Evolutionary conservation across 345 rosid genomes (phyloP).

Genomic region (Anastatica hierochuntica): DNA sequence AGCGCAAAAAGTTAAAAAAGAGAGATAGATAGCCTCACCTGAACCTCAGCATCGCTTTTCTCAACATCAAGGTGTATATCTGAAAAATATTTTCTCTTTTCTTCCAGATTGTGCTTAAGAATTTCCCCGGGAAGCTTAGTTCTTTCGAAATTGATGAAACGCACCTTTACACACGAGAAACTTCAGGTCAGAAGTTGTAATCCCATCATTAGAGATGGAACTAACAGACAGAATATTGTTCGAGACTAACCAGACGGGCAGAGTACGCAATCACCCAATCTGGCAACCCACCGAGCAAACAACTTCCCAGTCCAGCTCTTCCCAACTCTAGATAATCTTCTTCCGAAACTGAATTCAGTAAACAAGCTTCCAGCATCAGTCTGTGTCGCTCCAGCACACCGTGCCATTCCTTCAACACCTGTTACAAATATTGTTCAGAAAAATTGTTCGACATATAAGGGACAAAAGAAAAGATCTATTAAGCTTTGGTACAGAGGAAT

Average conservation of each 20-base stretch:
- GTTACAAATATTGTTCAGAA: constrained; percentile 11
- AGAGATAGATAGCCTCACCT: constrained; percentile 42
- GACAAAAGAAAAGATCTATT: neutral
- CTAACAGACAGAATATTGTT: neutral
- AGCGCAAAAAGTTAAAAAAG: neutral
- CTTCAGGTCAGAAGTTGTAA: constrained; percentile 9
- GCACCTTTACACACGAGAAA: constrained; percentile 53
- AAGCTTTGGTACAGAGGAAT: constrained; percentile 1
- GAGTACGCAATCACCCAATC: constrained; percentile 92
- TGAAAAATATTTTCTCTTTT: constrained; percentile 70
- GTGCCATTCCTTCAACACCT: constrained; percentile 93
- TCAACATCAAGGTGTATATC: constrained; percentile 77
- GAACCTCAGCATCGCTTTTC: constrained; percentile 99
- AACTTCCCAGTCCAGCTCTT: constrained; percentile 95
- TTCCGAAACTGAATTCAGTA: constrained; percentile 66
- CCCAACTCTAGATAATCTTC: constrained; percentile 96
- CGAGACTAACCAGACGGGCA: constrained; percentile 78
- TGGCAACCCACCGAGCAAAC: constrained; percentile 97
- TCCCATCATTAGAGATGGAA: neutral
- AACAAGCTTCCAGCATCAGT: constrained; percentile 90
- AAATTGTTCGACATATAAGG: neutral
- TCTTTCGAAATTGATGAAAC: constrained; percentile 91
- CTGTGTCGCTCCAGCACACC: constrained; percentile 77
- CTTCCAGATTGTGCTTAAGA: constrained; percentile 85
- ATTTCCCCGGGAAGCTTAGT: constrained; percentile 93